A percentile compares a stretch with the other conserved stretches of the same genome.
These are phyloP conservation scores for Leptodermis oblonga DNA, from an alignment of 257 asterid species.

Conservation along the genomic window DNA sequence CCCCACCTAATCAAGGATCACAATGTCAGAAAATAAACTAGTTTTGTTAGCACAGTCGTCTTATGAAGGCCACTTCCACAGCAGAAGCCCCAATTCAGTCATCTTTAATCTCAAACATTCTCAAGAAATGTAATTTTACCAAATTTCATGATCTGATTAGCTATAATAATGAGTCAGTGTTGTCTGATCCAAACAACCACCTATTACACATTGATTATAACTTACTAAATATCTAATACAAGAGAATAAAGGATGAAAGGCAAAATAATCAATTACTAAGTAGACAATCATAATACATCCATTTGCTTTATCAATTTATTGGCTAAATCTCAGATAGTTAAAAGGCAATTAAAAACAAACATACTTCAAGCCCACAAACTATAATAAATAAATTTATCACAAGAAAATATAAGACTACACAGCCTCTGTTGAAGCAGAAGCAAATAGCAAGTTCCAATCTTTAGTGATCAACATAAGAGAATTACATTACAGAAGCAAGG, in stretches of 20 bases:
- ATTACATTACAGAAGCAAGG: not conserved
- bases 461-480: not conserved
- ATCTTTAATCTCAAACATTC: not conserved
- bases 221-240: not conserved
- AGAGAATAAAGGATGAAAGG: not conserved
- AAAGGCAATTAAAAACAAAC: not conserved
- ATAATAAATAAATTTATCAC: not conserved
- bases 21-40: conserved; percentile 17
- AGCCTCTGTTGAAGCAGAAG: not conserved
- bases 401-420: not conserved
- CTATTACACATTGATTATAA: not conserved
- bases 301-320: not conserved
- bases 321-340: not conserved
- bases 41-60: not conserved
- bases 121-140: not conserved
- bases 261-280: not conserved
- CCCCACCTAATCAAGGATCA: conserved; percentile 62
- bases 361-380: not conserved
- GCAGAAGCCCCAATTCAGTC: not conserved
- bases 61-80: not conserved
- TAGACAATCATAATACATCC: not conserved
- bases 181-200: not conserved
- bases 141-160: not conserved
- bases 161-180: not conserved
- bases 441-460: not conserved